These are phyloP conservation scores for Flaveria linearis DNA, from an alignment of 129 eudicot genomes.

Conservation along the genomic window DNA sequence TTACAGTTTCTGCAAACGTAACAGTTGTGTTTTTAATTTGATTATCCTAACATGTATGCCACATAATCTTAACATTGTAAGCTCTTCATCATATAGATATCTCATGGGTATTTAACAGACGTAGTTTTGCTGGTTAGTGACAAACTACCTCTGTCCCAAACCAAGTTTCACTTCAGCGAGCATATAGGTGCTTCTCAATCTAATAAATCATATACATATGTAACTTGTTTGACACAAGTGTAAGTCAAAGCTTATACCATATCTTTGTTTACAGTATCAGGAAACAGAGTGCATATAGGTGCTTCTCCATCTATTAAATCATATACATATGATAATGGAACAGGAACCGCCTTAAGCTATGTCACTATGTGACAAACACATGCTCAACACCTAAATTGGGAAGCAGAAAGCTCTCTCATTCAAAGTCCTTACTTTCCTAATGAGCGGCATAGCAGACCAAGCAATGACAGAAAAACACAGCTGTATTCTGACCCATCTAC, in stretches of 20 bases:
- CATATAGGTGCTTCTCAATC: background rate
- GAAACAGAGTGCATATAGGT: background rate
- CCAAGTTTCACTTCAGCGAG: slow-evolving; percentile 3
- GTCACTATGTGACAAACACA: slow-evolving; percentile 20
- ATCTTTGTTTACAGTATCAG: background rate
- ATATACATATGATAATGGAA: background rate
- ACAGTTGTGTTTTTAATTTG: background rate
- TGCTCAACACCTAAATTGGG: background rate
- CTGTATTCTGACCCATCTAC: background rate
- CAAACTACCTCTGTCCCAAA: slow-evolving; percentile 6
- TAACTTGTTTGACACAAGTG: background rate
- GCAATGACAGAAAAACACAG: background rate
- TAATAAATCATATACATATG: background rate
- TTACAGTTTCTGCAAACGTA: background rate
- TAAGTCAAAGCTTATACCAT: background rate
- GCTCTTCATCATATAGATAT: background rate
- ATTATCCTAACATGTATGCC: background rate
- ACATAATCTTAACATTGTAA: background rate
- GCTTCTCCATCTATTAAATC: too few species aligned
- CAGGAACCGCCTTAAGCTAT: slow-evolving; percentile 9
- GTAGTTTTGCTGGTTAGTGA: background rate
- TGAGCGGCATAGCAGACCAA: background rate
- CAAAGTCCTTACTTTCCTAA: background rate
- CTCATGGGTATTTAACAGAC: background rate
- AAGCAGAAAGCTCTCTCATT: background rate